These are phyloP conservation scores for Haplosporangium sp. DNA, from an alignment of 371 early-diverging fungal species.

Conservation along the genomic window DNA sequence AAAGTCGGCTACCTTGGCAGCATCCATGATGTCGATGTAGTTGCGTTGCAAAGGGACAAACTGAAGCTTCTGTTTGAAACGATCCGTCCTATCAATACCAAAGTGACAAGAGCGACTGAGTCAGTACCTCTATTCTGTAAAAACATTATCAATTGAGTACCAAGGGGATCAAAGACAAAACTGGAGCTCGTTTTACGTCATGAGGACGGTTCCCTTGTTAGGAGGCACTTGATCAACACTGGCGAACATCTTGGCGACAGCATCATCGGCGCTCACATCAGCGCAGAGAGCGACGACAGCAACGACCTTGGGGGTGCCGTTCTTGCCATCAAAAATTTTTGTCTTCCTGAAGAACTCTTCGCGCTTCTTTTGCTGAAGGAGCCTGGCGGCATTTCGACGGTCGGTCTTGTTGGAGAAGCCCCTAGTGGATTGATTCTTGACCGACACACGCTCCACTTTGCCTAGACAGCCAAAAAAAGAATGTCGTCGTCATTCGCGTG, in stretches of 20 bases:
- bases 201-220: slow-evolving; percentile 49
- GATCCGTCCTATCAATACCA: slow-evolving; percentile 55
- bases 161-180: no score
- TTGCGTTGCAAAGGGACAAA: slow-evolving; percentile 74
- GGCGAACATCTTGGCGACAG: slow-evolving; percentile 66
- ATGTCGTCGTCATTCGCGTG: not conserved
- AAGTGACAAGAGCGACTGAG: not conserved
- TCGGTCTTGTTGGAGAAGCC: slow-evolving; percentile 75
- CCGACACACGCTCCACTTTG: slow-evolving; percentile 74
- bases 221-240: slow-evolving; percentile 63
- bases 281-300: slow-evolving; percentile 87
- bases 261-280: slow-evolving; percentile 70
- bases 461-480: slow-evolving; percentile 49
- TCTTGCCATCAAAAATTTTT: slow-evolving; percentile 84
- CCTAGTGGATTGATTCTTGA: slow-evolving; percentile 62
- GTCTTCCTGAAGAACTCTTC: slow-evolving; percentile 72
- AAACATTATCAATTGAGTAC: not conserved
- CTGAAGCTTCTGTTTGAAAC: slow-evolving; percentile 91
- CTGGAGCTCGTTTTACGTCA: slow-evolving; percentile 38
- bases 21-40: slow-evolving; percentile 86
- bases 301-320: slow-evolving; percentile 90
- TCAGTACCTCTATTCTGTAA: not conserved
- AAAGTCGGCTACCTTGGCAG: slow-evolving; percentile 91
- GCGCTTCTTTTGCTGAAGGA: slow-evolving; percentile 86
- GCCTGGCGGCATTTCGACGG: slow-evolving; percentile 85